phyloP scores from a whole-genome alignment of 164 flowering plant species.

The Piper betle region DNA sequence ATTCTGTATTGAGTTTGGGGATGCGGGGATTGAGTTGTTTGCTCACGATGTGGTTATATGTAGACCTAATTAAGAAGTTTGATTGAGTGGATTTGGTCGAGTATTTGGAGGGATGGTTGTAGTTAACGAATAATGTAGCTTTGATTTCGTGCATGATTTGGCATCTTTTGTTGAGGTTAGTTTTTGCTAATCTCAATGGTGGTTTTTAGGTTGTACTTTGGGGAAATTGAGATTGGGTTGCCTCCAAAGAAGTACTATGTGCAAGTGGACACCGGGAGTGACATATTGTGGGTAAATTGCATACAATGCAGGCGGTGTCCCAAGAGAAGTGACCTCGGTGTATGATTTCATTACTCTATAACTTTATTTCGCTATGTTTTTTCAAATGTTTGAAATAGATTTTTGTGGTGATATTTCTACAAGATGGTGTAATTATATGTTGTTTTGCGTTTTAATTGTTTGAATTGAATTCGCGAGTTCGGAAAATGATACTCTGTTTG shows the following conservation, averaged over 20 bases:
- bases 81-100: not conserved
- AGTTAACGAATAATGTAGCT: not conserved
- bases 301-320: slow-evolving; percentile 68
- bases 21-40: no score
- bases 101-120: not conserved
- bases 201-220: slow-evolving; percentile 61
- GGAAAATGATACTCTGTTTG: no score
- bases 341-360: slow-evolving; percentile 18
- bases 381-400: no score
- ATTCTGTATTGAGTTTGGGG: no score
- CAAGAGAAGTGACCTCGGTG: slow-evolving; percentile 58
- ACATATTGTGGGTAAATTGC: slow-evolving; percentile 97
- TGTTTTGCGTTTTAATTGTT: no score
- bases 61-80: not conserved
- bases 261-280: no score
- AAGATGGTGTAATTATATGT: no score
- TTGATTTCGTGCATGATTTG: no score
- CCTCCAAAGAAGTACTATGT: slow-evolving; percentile 76
- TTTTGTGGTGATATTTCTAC: no score
- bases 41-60: not conserved
- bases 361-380: not conserved
- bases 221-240: slow-evolving; percentile 72
- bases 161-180: no score
- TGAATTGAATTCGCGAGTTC: no score
- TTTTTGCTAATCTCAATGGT: no score